Conservation (phyloP, 768 basidiomycete species). For the Coprinopsis sp. region DNA sequence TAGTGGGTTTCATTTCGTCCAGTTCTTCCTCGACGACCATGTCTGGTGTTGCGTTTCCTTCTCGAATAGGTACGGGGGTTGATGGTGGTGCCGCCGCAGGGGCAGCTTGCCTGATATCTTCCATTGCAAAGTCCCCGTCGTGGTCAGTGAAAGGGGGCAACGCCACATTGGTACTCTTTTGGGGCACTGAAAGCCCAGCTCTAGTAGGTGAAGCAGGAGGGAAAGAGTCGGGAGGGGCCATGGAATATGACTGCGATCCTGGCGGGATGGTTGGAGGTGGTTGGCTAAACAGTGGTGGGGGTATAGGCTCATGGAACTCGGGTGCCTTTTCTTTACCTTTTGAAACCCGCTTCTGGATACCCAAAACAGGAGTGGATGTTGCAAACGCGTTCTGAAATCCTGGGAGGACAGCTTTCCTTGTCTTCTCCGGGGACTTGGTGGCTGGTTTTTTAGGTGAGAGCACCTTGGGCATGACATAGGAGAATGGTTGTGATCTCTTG, state of each 20-base stretch:
- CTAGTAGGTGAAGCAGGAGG: too few relatives aligned
- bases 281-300: neutral
- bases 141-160: slow-evolving; percentile 13
- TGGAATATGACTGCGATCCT: neutral
- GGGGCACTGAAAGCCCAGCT: too few relatives aligned
- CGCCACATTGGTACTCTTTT: too few relatives aligned
- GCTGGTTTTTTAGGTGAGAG: slow-evolving; percentile 14
- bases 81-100: too few relatives aligned
- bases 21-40: slow-evolving; percentile 22
- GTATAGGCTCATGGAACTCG: slow-evolving; percentile 2
- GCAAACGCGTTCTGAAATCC: slow-evolving; percentile 56
- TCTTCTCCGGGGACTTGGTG: slow-evolving; percentile 30
- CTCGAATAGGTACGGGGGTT: too few relatives aligned
- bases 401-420: slow-evolving; percentile 33
- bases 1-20: slow-evolving; percentile 35
- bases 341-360: slow-evolving; percentile 15
- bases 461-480: neutral
- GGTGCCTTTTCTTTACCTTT: slow-evolving; percentile 21
- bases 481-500: slow-evolving; percentile 23
- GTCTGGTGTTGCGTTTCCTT: too few relatives aligned
- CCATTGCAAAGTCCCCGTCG: slow-evolving; percentile 33
- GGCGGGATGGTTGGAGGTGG: slow-evolving; percentile 4
- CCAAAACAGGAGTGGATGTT: slow-evolving; percentile 32
- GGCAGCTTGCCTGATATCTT: too few relatives aligned
- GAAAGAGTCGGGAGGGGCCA: neutral